These are phyloP conservation scores for Starmerella tilneyi DNA, from an alignment of 805 yeast genomes.

Conservation along the genomic window DNA sequence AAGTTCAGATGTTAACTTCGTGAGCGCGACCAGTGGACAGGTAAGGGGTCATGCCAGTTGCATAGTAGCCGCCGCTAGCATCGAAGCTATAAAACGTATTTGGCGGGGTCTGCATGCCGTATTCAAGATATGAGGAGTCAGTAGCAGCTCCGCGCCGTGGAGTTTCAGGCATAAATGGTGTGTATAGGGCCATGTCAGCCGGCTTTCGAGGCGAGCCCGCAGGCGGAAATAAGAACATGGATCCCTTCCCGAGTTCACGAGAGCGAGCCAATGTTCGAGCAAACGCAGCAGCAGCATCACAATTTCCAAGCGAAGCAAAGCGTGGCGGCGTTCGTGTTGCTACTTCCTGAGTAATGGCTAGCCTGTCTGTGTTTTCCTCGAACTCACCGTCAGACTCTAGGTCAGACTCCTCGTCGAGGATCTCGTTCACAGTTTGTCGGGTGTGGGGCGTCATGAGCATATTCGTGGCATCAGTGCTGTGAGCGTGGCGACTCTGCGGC, in stretches of 20 bases:
- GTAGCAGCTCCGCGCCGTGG: slow-evolving; percentile 5
- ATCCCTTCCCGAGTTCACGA: slow-evolving; percentile 15
- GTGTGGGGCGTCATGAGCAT: slow-evolving; percentile 4
- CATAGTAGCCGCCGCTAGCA: slow-evolving; percentile 2
- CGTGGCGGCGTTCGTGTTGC: slow-evolving; percentile 18
- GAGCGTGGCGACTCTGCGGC: no score
- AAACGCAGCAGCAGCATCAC: slow-evolving; percentile 23
- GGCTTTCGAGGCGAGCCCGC: slow-evolving; percentile 16
- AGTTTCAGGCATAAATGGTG: slow-evolving; percentile 15
- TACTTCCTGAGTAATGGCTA: background rate
- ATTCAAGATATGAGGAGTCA: slow-evolving; percentile 2
- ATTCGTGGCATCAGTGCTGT: background rate
- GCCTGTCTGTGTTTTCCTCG: slow-evolving; percentile 5
- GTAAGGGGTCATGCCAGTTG: slow-evolving; percentile 22
- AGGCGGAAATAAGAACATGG: slow-evolving; percentile 19
- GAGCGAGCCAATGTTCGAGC: slow-evolving; percentile 21
- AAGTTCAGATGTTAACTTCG: background rate
- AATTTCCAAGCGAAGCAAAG: slow-evolving; percentile 18
- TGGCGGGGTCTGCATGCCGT: slow-evolving; percentile 21
- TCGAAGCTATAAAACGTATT: slow-evolving; percentile 17
- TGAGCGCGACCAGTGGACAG: slow-evolving; percentile 3
- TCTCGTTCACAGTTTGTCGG: background rate
- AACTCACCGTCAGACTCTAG: slow-evolving; percentile 14
- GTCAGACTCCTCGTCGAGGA: slow-evolving; percentile 8
- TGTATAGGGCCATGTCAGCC: slow-evolving; percentile 13